phyloP scores from a whole-genome alignment of 169 alveolate species.

The Toxoplasma gondii region DNA sequence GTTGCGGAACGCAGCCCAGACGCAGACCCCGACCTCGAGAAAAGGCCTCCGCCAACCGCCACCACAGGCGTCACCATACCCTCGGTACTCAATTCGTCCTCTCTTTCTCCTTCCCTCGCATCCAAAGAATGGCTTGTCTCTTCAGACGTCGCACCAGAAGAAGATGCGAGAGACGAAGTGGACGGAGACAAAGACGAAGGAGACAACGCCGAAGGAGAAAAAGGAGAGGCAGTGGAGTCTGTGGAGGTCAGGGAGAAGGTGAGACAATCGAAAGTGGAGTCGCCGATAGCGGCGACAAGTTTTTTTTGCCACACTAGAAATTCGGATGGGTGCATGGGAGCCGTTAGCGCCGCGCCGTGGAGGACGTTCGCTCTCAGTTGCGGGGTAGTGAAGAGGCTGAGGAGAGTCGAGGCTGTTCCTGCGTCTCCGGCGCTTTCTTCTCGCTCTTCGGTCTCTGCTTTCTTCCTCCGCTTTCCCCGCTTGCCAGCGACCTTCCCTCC shows the following conservation, averaged over 20 bases:
- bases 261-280: neutral
- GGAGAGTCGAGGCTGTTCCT: neutral
- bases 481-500: neutral
- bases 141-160: neutral
- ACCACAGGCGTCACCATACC: neutral
- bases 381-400: neutral
- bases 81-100: neutral
- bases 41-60: slow-evolving; percentile 23
- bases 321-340: slow-evolving; percentile 11
- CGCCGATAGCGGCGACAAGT: neutral
- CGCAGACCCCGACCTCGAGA: neutral
- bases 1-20: neutral
- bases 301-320: slow-evolving; percentile 14
- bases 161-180: neutral
- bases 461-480: neutral
- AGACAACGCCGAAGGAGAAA: neutral
- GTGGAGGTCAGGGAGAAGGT: neutral
- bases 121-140: too few relatives aligned
- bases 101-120: neutral
- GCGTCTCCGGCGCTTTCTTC: neutral
- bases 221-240: neutral
- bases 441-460: neutral
- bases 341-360: slow-evolving; percentile 8
- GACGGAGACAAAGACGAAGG: neutral
- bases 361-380: neutral